Evolutionary conservation across 768 basidiomycete genomes (phyloP).

Genomic region (Goffeauzyma gilvescens): DNA sequence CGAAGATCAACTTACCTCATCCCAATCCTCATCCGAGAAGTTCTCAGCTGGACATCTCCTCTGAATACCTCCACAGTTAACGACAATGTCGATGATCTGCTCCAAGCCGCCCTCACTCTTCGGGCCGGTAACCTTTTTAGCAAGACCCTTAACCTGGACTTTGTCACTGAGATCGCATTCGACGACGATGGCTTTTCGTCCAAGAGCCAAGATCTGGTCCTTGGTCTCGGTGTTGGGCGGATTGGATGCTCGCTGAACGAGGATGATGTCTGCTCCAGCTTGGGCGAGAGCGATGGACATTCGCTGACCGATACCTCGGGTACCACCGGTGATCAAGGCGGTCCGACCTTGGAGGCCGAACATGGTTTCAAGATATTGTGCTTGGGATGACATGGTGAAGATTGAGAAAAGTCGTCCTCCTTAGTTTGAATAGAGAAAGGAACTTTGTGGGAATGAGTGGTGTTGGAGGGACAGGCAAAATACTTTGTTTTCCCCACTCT

Average conservation of each 20-base stretch:
- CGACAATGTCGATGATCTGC: slow-evolving; percentile 43
- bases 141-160: slow-evolving; percentile 38
- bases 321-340: slow-evolving; percentile 31
- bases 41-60: slow-evolving; percentile 39
- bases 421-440: no score
- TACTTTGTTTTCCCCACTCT: no score
- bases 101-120: slow-evolving; percentile 33
- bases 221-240: slow-evolving; percentile 29
- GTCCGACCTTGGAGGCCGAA: slow-evolving; percentile 33
- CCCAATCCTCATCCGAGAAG: slow-evolving; percentile 52
- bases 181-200: slow-evolving; percentile 35
- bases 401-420: no score
- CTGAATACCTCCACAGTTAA: slow-evolving; percentile 41
- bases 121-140: slow-evolving; percentile 37
- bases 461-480: no score
- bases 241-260: slow-evolving; percentile 22
- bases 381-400: no score
- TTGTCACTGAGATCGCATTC: slow-evolving; percentile 44
- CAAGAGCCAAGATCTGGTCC: slow-evolving; percentile 29
- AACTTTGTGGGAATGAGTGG: no score
- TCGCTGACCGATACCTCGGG: slow-evolving; percentile 32
- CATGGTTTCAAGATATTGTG: slow-evolving; percentile 29
- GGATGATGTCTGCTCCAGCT: slow-evolving; percentile 33
- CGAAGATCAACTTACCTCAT: slow-evolving; percentile 39
- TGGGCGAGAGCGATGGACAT: slow-evolving; percentile 33